These are phyloP conservation scores for Eimeria brunetti DNA, from an alignment of 169 alveolate species.

Conservation along the genomic window DNA sequence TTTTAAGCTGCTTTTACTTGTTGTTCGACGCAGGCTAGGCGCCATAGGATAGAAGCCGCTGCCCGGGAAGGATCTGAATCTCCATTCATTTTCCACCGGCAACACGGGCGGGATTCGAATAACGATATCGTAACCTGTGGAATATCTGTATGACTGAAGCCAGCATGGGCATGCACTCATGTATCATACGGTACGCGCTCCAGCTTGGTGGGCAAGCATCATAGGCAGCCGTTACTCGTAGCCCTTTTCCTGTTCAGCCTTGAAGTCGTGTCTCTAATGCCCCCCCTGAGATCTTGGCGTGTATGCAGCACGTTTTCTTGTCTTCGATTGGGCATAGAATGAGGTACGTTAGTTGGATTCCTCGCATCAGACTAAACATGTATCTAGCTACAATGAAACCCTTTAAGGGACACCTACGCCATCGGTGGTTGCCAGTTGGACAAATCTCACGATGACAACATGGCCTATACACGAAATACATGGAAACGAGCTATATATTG, in stretches of 20 bases:
- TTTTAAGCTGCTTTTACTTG: background rate
- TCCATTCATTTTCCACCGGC: constrained; percentile 25
- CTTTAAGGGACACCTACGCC: background rate
- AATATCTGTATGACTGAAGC: background rate
- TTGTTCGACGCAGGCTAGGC: constrained; percentile 52
- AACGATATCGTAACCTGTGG: background rate
- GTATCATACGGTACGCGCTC: background rate
- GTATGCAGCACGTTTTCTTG: background rate
- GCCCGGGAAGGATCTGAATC: constrained; percentile 41
- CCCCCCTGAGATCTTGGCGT: background rate
- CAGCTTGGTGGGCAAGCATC: background rate
- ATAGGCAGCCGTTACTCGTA: background rate
- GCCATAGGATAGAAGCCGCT: constrained; percentile 53
- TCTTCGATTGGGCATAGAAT: background rate
- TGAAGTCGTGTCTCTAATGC: background rate
- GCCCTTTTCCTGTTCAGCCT: background rate
- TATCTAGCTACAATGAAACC: background rate
- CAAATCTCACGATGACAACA: background rate
- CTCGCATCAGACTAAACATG: background rate
- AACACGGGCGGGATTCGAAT: background rate
- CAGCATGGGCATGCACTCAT: background rate
- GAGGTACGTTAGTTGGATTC: background rate
- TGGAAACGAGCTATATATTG: background rate
- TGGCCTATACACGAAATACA: background rate
- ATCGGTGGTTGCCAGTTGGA: background rate